Evolutionary conservation across 2,329 filamentous ascomycete genomes (phyloP).

Genomic region (Colletotrichum spinosum): DNA sequence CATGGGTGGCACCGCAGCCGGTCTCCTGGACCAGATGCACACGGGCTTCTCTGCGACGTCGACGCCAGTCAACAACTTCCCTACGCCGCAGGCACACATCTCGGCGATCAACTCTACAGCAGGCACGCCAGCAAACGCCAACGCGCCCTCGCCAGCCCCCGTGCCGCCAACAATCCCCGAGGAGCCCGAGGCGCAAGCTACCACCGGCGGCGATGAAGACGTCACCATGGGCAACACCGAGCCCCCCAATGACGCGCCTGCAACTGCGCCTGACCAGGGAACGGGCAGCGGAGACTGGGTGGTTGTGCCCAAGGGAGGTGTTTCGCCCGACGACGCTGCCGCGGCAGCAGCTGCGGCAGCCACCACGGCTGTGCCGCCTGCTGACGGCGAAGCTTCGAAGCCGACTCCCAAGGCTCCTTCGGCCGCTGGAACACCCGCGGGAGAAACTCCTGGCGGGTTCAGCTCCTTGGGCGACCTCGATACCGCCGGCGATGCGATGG

Average conservation of each 20-base stretch:
- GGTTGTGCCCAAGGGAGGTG: slow-evolving; percentile 74
- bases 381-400: slow-evolving; percentile 21
- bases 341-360: slow-evolving; percentile 39
- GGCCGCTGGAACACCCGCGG: slow-evolving; percentile 57
- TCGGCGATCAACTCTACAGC: slow-evolving; percentile 67
- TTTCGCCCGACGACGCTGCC: slow-evolving; percentile 52
- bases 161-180: slow-evolving; percentile 44
- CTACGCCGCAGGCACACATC: slow-evolving; percentile 70
- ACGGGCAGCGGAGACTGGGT: slow-evolving; percentile 77
- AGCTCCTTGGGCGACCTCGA: slow-evolving; percentile 74
- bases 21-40: slow-evolving; percentile 77
- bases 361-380: slow-evolving; percentile 15
- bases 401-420: slow-evolving; percentile 43
- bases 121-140: slow-evolving; percentile 65
- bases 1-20: slow-evolving; percentile 73
- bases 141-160: slow-evolving; percentile 58
- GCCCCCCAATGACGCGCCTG: slow-evolving; percentile 46
- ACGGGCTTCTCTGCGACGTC: slow-evolving; percentile 69
- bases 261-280: slow-evolving; percentile 61
- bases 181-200: slow-evolving; percentile 32
- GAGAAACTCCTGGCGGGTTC: slow-evolving; percentile 55
- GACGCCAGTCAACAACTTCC: slow-evolving; percentile 70
- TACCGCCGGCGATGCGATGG: slow-evolving; percentile 77
- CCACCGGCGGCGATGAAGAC: slow-evolving; percentile 45
- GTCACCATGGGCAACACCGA: slow-evolving; percentile 67